Conservation (phyloP, 805 yeast genomes). For the Yamadazyma laniorum region DNA sequence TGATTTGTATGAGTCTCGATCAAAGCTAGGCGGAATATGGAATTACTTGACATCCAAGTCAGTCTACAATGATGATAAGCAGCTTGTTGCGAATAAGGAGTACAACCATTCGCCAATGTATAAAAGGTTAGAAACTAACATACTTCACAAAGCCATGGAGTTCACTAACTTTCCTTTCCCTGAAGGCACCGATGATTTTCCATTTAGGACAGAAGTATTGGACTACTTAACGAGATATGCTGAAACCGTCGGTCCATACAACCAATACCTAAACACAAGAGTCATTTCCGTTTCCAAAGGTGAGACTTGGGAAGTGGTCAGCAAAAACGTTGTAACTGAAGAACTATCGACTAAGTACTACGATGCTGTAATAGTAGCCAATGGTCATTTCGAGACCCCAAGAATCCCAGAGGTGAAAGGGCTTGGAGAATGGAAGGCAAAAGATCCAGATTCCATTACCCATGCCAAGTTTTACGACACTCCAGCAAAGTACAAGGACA, state of each 20-base stretch:
- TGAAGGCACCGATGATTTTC: constrained; percentile 47
- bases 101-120: constrained; percentile 51
- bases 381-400: constrained; percentile 38
- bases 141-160: constrained; percentile 65
- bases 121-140: constrained; percentile 66
- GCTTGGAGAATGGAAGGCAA: constrained; percentile 26
- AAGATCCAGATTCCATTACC: constrained; percentile 23
- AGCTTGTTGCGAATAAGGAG: constrained; percentile 13
- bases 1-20: constrained; percentile 58
- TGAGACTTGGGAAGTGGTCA: constrained; percentile 16
- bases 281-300: constrained; percentile 14
- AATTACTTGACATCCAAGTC: constrained; percentile 23
- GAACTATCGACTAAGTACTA: constrained; percentile 13
- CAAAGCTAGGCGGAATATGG: constrained; percentile 80
- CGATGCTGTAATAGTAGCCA: constrained; percentile 41
- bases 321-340: constrained; percentile 9
- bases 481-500: constrained; percentile 26
- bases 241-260: constrained; percentile 19
- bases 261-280: constrained; percentile 15
- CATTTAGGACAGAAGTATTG: constrained; percentile 58
- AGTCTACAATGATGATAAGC: constrained; percentile 5
- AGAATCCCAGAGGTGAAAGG: constrained; percentile 34
- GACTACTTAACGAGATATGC: constrained; percentile 60
- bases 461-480: constrained; percentile 34
- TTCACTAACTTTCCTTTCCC: constrained; percentile 26